Base-by-base conservation (phyloP, 306 rosid genomes). In the Vigna angularis region DNA sequence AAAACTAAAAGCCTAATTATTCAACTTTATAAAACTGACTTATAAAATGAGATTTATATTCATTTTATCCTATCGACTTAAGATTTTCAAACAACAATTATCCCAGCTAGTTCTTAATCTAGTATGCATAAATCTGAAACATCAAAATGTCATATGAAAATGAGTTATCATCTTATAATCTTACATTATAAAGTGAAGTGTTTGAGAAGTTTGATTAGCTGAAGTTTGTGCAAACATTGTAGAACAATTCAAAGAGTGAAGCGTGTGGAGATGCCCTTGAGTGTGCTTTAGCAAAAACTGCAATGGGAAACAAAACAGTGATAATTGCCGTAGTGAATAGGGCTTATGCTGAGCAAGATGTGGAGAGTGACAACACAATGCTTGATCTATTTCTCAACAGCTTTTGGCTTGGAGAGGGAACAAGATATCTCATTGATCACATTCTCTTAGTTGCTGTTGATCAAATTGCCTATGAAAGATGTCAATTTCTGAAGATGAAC, bases 331-430 rank as follows among this genome's bases (percentile, higher is more conserved):
- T 93, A 3, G 74, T 91, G 11, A 93, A 93, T 64, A 82, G 81
- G 74, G 98, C 97, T 0, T 93, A 93, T 17, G 93, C 86, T 0
- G 90, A 83, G 0, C 87, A 91, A 86, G 93, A 81, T 5, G 59
- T 59, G 0, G 24, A 15, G 5, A 79, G 81, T 1, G 89, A 82
- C 11, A 83, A 78, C 4, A 82, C 96, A 3, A 91, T 93, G 97
- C 86, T 93, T 13, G 96, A 93, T 80, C 68, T 93, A 16, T 93
- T 93, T 62, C 83, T 91, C 0, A 86, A 62, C 16, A 90, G 97
- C 50, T 87, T 91, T 24, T 93, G 97, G 98, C 61, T 85, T 1
- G 97, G 98, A 22, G 93, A 90, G 15, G 88, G 84, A 57, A 90
- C 92, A 0, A 85, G 74, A 75, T 32, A 62, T 7, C 76, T 91